These are phyloP conservation scores for Physcomitrellopsis africana DNA, from an alignment of 225 moss, liverwort and hornwort genomes.

Conservation along the genomic window DNA sequence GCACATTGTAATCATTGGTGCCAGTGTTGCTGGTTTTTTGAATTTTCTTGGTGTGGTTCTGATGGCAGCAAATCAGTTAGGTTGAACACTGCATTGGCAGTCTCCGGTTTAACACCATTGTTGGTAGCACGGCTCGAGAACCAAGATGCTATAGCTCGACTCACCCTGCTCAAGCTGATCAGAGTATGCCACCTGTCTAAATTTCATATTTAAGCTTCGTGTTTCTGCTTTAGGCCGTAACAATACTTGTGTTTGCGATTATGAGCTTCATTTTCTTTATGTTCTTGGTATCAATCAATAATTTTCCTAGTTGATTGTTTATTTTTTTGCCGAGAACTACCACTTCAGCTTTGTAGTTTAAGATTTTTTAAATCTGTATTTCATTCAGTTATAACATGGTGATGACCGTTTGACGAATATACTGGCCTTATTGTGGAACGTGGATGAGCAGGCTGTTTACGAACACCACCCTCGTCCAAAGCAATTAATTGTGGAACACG, in stretches of 20 bases:
- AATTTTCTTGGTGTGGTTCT: conserved; percentile 12
- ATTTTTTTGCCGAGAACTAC: too few relatives aligned
- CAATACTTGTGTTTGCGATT: background rate
- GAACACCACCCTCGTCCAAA: conserved; percentile 80
- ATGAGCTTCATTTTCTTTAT: background rate
- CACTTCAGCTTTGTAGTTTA: background rate
- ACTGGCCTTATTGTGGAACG: background rate
- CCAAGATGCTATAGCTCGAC: conserved; percentile 81
- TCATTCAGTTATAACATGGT: background rate
- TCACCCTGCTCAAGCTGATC: conserved; percentile 74
- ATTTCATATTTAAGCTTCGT: too few relatives aligned
- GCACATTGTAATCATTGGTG: background rate
- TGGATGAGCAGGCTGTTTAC: conserved; percentile 65
- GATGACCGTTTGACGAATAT: background rate
- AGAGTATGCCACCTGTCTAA: conserved; percentile 42
- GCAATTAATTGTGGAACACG: conserved; percentile 83
- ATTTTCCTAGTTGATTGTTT: background rate
- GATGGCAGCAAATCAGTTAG: conserved; percentile 76
- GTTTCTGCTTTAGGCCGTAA: background rate
- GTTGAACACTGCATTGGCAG: conserved; percentile 71
- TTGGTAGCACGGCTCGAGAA: conserved; percentile 77
- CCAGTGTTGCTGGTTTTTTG: background rate
- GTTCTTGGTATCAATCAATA: background rate
- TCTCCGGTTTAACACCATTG: conserved; percentile 79
- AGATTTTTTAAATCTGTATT: background rate